phyloP scores from a whole-genome alignment of 352 stramenopile genomes.

The Aphanomyces stellatus region DNA sequence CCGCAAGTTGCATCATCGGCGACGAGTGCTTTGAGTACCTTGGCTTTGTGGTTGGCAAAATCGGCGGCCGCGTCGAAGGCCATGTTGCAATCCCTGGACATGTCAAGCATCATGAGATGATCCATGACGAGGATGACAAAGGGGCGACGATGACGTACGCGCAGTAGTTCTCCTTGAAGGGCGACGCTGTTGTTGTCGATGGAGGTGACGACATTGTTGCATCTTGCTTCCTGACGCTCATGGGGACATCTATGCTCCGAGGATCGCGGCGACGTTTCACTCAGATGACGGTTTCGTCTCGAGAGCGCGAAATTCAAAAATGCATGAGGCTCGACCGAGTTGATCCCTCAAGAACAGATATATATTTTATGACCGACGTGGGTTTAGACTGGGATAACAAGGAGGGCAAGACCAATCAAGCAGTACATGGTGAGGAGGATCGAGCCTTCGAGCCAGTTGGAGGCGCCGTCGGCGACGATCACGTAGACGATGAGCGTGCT shows the following conservation, averaged over 20 bases:
- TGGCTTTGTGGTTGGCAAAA: constrained; percentile 14
- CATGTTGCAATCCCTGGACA: constrained; percentile 9
- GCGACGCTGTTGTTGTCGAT: neutral
- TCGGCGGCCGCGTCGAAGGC: constrained; percentile 9
- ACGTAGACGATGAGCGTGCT: constrained; percentile 93
- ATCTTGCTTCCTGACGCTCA: no score
- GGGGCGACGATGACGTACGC: no score
- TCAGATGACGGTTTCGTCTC: no score
- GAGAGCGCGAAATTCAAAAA: no score
- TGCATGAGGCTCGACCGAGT: no score
- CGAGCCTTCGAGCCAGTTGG: constrained; percentile 88
- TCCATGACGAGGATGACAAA: no score
- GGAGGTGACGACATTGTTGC: neutral
- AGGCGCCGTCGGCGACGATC: constrained; percentile 85
- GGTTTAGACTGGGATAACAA: constrained; percentile 24
- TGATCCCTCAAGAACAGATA: no score
- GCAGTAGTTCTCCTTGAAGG: constrained; percentile 10
- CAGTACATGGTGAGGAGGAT: constrained; percentile 88
- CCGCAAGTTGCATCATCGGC: no score
- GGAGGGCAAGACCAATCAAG: constrained; percentile 75
- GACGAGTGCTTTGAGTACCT: no score
- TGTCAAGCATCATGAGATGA: neutral
- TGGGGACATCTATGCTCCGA: no score
- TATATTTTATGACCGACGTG: neutral
- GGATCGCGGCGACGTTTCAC: no score